Conservation (phyloP, 108 stramenopile genomes). For the Skeletonema grethae region DNA sequence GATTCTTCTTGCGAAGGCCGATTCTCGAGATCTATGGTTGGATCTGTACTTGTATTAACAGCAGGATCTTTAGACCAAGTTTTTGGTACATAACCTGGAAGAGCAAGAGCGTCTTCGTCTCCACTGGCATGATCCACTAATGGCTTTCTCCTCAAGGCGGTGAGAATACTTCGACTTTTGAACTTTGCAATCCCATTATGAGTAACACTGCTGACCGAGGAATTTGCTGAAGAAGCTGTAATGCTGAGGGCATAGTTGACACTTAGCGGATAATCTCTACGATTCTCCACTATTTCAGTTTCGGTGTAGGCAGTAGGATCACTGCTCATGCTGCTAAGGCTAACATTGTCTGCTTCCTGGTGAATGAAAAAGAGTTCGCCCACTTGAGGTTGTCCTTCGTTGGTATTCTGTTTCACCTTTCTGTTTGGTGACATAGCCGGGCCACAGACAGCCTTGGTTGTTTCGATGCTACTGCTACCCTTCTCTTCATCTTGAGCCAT, state of each 20-base stretch:
- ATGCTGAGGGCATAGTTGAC: background rate
- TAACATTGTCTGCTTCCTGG: background rate
- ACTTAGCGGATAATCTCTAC: background rate
- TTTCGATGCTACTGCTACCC: background rate
- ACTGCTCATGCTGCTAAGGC: slow-evolving; percentile 2
- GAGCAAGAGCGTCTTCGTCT: background rate
- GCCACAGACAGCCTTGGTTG: background rate
- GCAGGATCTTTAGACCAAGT: background rate
- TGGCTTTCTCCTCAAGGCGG: background rate
- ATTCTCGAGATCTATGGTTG: background rate
- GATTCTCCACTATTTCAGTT: background rate
- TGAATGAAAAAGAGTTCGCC: background rate
- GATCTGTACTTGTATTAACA: background rate
- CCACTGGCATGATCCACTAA: background rate
- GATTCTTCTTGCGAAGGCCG: slow-evolving; percentile 5
- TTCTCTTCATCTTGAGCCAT: background rate
- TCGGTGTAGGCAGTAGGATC: background rate
- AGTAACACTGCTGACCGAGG: background rate
- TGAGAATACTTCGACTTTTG: background rate
- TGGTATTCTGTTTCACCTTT: background rate
- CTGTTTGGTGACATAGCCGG: background rate
- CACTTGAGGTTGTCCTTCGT: background rate
- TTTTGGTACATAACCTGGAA: background rate
- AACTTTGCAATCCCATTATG: background rate
- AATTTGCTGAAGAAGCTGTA: background rate